Conservation (phyloP, 2,329 filamentous ascomycete species). For the Phialophora tarda region DNA sequence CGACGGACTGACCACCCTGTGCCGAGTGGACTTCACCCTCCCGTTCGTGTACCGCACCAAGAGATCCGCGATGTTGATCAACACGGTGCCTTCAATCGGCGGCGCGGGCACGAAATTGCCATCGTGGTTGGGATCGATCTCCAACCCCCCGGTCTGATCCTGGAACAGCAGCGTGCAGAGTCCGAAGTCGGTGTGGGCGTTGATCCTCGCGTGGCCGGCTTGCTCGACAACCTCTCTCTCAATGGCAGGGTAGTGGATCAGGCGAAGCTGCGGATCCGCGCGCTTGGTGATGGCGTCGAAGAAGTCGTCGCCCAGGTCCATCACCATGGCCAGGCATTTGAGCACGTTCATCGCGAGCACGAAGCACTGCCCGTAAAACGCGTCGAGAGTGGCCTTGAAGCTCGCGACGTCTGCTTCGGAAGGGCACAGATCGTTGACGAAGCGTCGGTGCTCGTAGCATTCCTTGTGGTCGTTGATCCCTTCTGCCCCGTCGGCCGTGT, state of each 20-base stretch:
- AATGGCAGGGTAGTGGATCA: constrained; percentile 46
- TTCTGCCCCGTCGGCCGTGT: constrained; percentile 34
- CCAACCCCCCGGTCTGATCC: constrained; percentile 55
- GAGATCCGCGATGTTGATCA: constrained; percentile 61
- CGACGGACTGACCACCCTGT: constrained; percentile 49
- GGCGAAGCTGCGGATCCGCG: constrained; percentile 48
- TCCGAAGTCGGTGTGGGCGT: constrained; percentile 51
- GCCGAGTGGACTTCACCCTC: constrained; percentile 58
- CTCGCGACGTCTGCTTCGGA: constrained; percentile 49
- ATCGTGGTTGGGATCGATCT: constrained; percentile 45
- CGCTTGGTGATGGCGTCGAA: constrained; percentile 61
- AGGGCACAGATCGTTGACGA: constrained; percentile 31
- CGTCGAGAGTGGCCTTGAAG: constrained; percentile 51
- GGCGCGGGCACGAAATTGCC: constrained; percentile 36
- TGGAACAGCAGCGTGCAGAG: constrained; percentile 57
- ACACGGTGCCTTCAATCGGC: constrained; percentile 53
- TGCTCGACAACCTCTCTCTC: constrained; percentile 38
- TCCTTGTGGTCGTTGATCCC: constrained; percentile 36
- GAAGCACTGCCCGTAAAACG: constrained; percentile 55
- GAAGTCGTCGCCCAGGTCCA: constrained; percentile 59
- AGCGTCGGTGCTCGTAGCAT: constrained; percentile 36
- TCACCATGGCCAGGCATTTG: constrained; percentile 60
- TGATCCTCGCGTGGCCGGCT: constrained; percentile 32
- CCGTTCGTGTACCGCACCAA: constrained; percentile 60
- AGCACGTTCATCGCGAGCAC: constrained; percentile 59